phyloP scores from a whole-genome alignment of 129 eudicot genomes.

The Logfia minima region DNA sequence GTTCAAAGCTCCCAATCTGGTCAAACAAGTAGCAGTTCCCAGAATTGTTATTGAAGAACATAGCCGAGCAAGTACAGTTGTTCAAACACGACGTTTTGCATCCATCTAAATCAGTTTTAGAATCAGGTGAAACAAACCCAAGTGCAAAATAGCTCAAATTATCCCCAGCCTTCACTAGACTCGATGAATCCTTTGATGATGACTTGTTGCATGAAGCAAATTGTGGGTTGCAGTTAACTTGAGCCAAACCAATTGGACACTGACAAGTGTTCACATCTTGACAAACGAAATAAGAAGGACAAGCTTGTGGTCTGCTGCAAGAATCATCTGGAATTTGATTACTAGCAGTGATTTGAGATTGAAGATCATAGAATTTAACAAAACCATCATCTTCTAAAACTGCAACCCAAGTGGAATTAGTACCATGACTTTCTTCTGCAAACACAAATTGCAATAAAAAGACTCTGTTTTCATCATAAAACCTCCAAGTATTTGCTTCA shows the following conservation, averaged over 20 bases:
- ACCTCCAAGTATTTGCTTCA: constrained; percentile 75
- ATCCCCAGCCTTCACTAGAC: constrained; percentile 60
- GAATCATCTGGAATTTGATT: constrained; percentile 60
- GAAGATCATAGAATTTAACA: constrained; percentile 53
- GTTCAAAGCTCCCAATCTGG: constrained; percentile 70
- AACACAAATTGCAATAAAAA: constrained; percentile 74
- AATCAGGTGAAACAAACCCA: constrained; percentile 49
- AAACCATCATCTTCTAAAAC: constrained; percentile 69
- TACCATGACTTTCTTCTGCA: constrained; percentile 32
- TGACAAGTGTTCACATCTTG: constrained; percentile 56
- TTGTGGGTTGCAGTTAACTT: constrained; percentile 45
- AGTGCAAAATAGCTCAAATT: constrained; percentile 69
- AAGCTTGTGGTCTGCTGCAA: constrained; percentile 74
- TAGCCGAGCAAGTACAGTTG: constrained; percentile 75
- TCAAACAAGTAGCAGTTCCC: constrained; percentile 78
- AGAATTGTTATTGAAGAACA: constrained; percentile 66
- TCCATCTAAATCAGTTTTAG: constrained; percentile 50
- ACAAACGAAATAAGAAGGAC: constrained; percentile 66
- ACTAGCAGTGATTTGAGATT: constrained; percentile 33
- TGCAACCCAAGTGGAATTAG: constrained; percentile 61
- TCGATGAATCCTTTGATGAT: constrained; percentile 4
- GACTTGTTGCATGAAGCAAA: constrained; percentile 38
- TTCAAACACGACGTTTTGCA: constrained; percentile 69
- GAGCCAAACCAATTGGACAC: constrained; percentile 53
- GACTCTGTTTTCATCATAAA: constrained; percentile 52